Base-by-base conservation (phyloP, 75 land plant species). In the Picea sitchensis region DNA sequence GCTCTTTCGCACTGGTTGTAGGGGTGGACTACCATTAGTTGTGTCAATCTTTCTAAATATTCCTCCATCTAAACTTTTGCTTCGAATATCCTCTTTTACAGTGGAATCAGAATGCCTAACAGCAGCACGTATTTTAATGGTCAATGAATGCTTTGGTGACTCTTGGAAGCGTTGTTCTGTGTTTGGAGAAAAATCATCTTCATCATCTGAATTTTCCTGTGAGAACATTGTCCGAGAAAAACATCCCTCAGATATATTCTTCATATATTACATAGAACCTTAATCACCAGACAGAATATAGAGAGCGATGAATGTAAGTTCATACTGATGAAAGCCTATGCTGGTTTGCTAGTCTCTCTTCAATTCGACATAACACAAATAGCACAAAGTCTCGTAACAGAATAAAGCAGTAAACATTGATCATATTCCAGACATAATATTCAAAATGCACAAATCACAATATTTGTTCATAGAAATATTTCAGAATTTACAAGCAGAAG, bases 201-300 rank as follows among this genome's bases (percentile, higher is more conserved):
- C 87, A 54, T 82, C 87, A 76, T 85, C 87, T 76, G 87, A 85
- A 51, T 72, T 59, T 23, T 82, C 87, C 87, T 85, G 78, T 78
- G 12, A 32, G 31, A 71, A 71, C 23, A 44, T 38, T n/a, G 51
- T 71, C 73, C 44, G 51, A 20, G 44, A 38, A 18, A 71, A 71
- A 44, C 44, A 17, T 44, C 44, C 17, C 17, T 67, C 20, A 67
- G 71, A 67, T 32, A 32, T 32, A 67, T 18, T 17, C 15, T 67
- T 67, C 5, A 67, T 34, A 65, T 65, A 17, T 14, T 67, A 67
- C 56, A 9, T 7, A 71, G 13, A 71, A 44, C 13, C 47, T 44
- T 41, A n/a, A 44, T 44, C 44, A 20, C 14, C 54, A 44, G n/a
- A 2, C 73, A 71, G 12, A 71, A 41, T 44, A 51, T 51, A 9